A percentile compares a stretch with the other conserved stretches of the same genome.
These are phyloP conservation scores for Antrodiella citrinella DNA, from an alignment of 768 basidiomycete species.

Conservation along the genomic window DNA sequence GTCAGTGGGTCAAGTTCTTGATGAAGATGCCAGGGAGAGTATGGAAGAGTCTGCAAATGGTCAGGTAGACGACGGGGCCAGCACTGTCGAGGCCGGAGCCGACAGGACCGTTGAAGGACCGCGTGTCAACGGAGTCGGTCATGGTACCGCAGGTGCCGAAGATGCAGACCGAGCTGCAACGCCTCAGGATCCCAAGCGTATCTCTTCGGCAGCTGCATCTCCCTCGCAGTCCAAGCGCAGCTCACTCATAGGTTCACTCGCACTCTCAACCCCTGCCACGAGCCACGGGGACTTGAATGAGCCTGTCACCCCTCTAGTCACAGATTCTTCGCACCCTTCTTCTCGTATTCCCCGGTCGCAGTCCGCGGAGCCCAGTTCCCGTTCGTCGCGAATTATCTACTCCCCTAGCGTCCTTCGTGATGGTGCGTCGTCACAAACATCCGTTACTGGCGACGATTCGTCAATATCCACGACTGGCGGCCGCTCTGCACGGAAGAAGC, in stretches of 20 bases:
- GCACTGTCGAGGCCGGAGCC: background rate
- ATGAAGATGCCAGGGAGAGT: slow-evolving; percentile 6
- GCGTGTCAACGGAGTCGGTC: slow-evolving; percentile 9
- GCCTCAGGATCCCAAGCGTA: background rate
- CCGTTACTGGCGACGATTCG: slow-evolving; percentile 59
- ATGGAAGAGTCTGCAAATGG: background rate
- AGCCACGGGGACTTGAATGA: background rate
- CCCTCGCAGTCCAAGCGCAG: background rate
- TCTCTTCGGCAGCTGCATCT: background rate
- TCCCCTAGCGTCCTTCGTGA: slow-evolving; percentile 24
- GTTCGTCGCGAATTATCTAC: slow-evolving; percentile 48
- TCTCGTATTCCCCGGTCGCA: slow-evolving; percentile 66
- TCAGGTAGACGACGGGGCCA: background rate
- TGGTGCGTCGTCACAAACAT: slow-evolving; percentile 38
- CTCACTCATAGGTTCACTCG: background rate
- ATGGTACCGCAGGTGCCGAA: slow-evolving; percentile 2
- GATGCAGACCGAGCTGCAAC: background rate
- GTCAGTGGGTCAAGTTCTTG: slow-evolving; percentile 25
- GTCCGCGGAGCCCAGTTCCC: slow-evolving; percentile 69
- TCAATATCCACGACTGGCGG: slow-evolving; percentile 52
- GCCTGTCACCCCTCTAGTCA: slow-evolving; percentile 17
- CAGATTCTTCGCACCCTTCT: slow-evolving; percentile 19
- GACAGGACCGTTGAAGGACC: slow-evolving; percentile 1
- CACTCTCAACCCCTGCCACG: background rate
- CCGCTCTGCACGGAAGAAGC: slow-evolving; percentile 43